Conservation (phyloP, 371 early-diverging fungal species). For the Syncephalis plumigaleata region DNA sequence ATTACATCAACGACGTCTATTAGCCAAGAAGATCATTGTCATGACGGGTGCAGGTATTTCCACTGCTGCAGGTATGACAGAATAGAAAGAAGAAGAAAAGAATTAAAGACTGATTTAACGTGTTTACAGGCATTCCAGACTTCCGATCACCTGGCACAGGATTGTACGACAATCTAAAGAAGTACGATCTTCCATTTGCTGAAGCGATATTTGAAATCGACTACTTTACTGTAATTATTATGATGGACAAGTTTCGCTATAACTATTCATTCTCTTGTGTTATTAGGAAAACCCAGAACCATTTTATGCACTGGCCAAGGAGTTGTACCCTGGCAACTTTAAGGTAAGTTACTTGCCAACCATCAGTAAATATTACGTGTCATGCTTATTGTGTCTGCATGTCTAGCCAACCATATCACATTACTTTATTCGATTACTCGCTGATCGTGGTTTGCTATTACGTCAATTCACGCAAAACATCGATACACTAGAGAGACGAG, state of each 20-base stretch:
- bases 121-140: slow-evolving; percentile 54
- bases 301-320: slow-evolving; percentile 79
- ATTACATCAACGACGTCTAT: neutral
- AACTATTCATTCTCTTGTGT: neutral
- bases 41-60: slow-evolving; percentile 94
- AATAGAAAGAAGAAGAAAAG: too few species aligned
- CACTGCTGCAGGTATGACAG: slow-evolving; percentile 66
- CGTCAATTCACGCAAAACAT: slow-evolving; percentile 92
- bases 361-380: neutral
- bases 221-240: slow-evolving; percentile 51
- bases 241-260: neutral
- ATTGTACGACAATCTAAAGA: slow-evolving; percentile 74
- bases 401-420: slow-evolving; percentile 68
- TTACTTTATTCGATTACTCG: slow-evolving; percentile 63
- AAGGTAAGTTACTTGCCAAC: slow-evolving; percentile 13
- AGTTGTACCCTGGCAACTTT: slow-evolving; percentile 73
- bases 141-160: slow-evolving; percentile 87
- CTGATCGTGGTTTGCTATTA: slow-evolving; percentile 48
- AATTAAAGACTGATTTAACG: slow-evolving; percentile 6
- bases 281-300: slow-evolving; percentile 57
- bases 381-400: neutral
- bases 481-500: slow-evolving; percentile 79
- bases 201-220: slow-evolving; percentile 87
- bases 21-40: slow-evolving; percentile 65
- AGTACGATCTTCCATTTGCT: slow-evolving; percentile 75